These are phyloP conservation scores for Chaetoscypha palmicola DNA, from an alignment of 2,329 filamentous ascomycete genomes.

Conservation along the genomic window DNA sequence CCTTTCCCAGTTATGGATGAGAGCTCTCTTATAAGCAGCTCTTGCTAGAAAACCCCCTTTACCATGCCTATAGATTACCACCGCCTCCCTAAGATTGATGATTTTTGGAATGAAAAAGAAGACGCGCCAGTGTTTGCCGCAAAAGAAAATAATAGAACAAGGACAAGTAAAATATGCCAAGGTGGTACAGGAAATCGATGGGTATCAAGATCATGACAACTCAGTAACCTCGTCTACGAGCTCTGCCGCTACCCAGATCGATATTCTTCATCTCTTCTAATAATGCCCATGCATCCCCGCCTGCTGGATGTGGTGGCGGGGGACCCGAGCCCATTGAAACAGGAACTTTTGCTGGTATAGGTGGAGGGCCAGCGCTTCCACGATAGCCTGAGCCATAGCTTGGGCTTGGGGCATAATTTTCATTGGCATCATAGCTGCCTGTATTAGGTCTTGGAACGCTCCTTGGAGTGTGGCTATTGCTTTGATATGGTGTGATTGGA, in stretches of 20 bases:
- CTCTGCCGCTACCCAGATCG: constrained; percentile 54
- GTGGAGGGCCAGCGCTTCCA: constrained; percentile 40
- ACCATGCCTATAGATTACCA: not conserved
- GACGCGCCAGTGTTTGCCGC: too few relatives aligned
- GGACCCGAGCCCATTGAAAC: constrained; percentile 41
- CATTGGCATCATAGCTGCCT: constrained; percentile 23
- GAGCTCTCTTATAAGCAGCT: not conserved
- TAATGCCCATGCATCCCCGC: constrained; percentile 47
- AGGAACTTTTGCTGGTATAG: constrained; percentile 65
- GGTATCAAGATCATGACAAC: not conserved
- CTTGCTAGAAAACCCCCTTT: not conserved
- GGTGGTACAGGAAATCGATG: too few relatives aligned
- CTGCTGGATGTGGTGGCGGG: constrained; percentile 26
- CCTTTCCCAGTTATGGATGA: too few relatives aligned
- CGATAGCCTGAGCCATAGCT: constrained; percentile 29
- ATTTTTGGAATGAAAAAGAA: too few relatives aligned
- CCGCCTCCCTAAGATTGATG: not conserved
- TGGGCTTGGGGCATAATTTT: constrained; percentile 23
- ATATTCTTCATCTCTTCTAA: constrained; percentile 65
- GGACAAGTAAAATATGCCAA: too few relatives aligned
- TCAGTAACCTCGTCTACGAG: constrained; percentile 25
- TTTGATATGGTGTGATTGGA: constrained; percentile 27
- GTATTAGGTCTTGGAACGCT: constrained; percentile 24
- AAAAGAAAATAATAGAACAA: too few relatives aligned
- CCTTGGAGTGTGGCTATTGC: constrained; percentile 22